Evolutionary conservation across 2,329 filamentous ascomycete species (phyloP).

Genomic region (Cercospora sp.): DNA sequence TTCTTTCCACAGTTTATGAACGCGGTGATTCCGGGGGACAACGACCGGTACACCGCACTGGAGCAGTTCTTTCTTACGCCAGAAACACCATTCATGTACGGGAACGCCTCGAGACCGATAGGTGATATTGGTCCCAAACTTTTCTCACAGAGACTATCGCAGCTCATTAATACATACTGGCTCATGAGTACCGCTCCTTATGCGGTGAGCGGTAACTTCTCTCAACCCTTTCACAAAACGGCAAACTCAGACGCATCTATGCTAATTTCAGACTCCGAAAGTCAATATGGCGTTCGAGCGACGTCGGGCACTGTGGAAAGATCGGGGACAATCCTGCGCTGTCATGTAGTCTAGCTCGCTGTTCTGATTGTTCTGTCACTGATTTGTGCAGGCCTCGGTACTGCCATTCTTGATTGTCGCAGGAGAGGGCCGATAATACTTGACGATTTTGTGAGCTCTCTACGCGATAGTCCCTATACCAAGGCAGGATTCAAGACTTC

Average conservation of each 20-base stretch:
- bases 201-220: constrained; percentile 12
- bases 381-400: constrained; percentile 17
- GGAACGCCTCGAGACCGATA: background rate
- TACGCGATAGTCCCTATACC: constrained; percentile 21
- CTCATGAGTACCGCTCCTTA: constrained; percentile 18
- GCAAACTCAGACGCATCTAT: too few relatives aligned
- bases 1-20: background rate
- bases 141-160: constrained; percentile 22
- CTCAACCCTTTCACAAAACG: background rate
- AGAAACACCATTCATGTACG: background rate
- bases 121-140: constrained; percentile 13
- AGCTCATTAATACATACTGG: constrained; percentile 29
- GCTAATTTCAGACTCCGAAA: background rate
- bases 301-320: background rate
- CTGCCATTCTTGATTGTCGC: constrained; percentile 20
- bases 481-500: constrained; percentile 11
- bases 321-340: constrained; percentile 18
- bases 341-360: constrained; percentile 13
- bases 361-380: constrained; percentile 20
- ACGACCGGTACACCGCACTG: background rate
- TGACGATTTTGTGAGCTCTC: constrained; percentile 22
- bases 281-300: background rate
- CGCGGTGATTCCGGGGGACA: background rate
- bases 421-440: constrained; percentile 23
- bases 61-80: background rate